phyloP scores from a whole-genome alignment of 345 rosid genomes.

The Turritis glabra region DNA sequence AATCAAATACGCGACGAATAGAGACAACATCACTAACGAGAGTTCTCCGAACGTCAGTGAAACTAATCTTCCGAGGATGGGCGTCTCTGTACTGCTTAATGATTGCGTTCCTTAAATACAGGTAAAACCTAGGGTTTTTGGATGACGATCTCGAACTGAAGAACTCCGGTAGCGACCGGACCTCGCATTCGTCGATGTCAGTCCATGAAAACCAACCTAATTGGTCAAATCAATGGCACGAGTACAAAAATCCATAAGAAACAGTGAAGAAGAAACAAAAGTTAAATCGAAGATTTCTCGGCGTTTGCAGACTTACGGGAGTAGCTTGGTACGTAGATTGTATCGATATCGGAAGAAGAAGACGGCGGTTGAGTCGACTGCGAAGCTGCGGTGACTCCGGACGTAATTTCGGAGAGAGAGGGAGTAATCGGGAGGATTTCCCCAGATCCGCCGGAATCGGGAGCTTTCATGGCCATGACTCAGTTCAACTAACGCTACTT shows the following conservation, averaged over 20 bases:
- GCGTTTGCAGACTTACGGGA: slow-evolving; percentile 54
- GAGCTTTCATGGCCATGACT: slow-evolving; percentile 44
- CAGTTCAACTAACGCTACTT: slow-evolving; percentile 7
- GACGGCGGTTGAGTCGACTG: slow-evolving; percentile 29
- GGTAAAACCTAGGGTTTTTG: slow-evolving; percentile 61
- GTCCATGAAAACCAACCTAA: slow-evolving; percentile 87
- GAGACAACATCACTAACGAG: slow-evolving; percentile 89
- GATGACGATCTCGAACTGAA: slow-evolving; percentile 70
- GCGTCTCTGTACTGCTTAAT: slow-evolving; percentile 61
- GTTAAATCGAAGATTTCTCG: neutral
- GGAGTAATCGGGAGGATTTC: slow-evolving; percentile 28
- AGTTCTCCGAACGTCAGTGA: slow-evolving; percentile 77
- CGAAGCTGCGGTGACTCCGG: slow-evolving; percentile 5
- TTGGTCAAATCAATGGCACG: neutral
- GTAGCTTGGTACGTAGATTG: slow-evolving; percentile 71
- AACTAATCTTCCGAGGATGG: slow-evolving; percentile 68
- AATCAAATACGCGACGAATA: slow-evolving; percentile 87
- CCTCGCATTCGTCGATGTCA: slow-evolving; percentile 67
- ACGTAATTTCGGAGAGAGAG: slow-evolving; percentile 35
- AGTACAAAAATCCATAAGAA: neutral
- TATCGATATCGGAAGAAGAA: slow-evolving; percentile 46
- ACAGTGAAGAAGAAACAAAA: neutral
- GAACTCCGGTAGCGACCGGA: slow-evolving; percentile 71
- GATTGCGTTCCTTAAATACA: slow-evolving; percentile 72
- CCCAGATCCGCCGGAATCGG: slow-evolving; percentile 38